phyloP scores from a whole-genome alignment of 2,329 filamentous ascomycete species.

The Lachnellula hyalina region DNA sequence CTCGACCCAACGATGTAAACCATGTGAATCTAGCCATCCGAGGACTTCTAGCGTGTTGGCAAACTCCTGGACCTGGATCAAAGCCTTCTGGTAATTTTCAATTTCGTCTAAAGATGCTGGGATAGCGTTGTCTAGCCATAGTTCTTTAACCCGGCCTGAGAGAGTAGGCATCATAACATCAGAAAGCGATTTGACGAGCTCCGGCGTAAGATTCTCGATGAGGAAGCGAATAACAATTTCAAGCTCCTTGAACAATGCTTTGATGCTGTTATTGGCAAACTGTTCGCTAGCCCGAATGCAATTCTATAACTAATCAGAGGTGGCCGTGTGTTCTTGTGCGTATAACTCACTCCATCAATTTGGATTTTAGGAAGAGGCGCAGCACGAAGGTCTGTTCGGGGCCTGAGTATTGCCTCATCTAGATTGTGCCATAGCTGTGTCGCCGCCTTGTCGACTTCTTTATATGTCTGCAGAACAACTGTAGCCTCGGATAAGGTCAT shows the following conservation, averaged over 20 bases:
- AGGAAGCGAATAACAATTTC: constrained; percentile 48
- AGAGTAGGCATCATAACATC: constrained; percentile 65
- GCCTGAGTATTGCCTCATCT: constrained; percentile 54
- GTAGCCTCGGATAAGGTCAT: constrained; percentile 51
- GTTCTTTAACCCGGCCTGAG: constrained; percentile 60
- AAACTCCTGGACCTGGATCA: constrained; percentile 61
- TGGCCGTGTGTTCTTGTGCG: not conserved
- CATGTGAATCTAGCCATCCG: constrained; percentile 56
- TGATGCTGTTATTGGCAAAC: constrained; percentile 40
- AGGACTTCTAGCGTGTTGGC: constrained; percentile 56
- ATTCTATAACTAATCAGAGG: constrained; percentile 32
- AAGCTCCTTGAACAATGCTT: constrained; percentile 50
- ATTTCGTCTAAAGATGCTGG: constrained; percentile 70
- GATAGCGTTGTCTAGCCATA: constrained; percentile 72
- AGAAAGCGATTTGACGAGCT: constrained; percentile 57
- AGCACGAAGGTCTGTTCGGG: constrained; percentile 46
- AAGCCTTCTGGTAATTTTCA: constrained; percentile 61
- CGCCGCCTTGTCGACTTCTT: constrained; percentile 56
- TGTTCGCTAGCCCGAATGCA: constrained; percentile 38
- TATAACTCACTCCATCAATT: constrained; percentile 35
- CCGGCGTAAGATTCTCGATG: constrained; percentile 45
- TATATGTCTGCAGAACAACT: constrained; percentile 52
- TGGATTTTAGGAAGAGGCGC: constrained; percentile 36
- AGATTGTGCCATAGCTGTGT: constrained; percentile 57
- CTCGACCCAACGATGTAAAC: constrained; percentile 73